Percentiles rank a stretch among this genome's conserved stretches.
Evolutionary conservation across 2,329 filamentous ascomycete genomes (phyloP).

Genomic region (Colletotrichum shisoi): DNA sequence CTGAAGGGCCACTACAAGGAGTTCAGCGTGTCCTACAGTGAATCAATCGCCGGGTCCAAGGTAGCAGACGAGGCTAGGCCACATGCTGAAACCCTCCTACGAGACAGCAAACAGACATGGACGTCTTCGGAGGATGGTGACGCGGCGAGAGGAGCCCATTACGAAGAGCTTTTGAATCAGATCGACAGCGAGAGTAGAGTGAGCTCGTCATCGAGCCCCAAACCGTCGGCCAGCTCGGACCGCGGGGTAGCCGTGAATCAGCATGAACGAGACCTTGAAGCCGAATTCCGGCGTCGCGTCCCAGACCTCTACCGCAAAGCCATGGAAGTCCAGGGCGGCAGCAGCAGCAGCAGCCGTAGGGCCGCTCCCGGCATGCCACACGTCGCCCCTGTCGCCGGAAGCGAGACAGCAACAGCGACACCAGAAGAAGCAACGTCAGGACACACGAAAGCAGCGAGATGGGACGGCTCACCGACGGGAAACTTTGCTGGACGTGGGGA

Average conservation of each 20-base stretch:
- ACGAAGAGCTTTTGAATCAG: slow-evolving; percentile 25
- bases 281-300: slow-evolving; percentile 57
- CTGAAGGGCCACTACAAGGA: slow-evolving; percentile 65
- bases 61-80: slow-evolving; percentile 54
- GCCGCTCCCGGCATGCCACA: slow-evolving; percentile 17
- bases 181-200: slow-evolving; percentile 34
- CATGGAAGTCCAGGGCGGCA: slow-evolving; percentile 47
- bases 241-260: slow-evolving; percentile 53
- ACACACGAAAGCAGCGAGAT: slow-evolving; percentile 45
- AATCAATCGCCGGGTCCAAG: slow-evolving; percentile 57
- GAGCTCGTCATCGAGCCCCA: slow-evolving; percentile 11
- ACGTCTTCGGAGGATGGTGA: slow-evolving; percentile 12
- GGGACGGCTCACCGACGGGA: slow-evolving; percentile 13
- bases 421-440: slow-evolving; percentile 41
- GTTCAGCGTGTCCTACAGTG: slow-evolving; percentile 62
- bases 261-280: slow-evolving; percentile 59
- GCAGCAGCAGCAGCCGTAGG: slow-evolving; percentile 29
- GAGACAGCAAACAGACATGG: slow-evolving; percentile 11
- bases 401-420: slow-evolving; percentile 18
- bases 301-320: slow-evolving; percentile 58
- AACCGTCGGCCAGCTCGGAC: slow-evolving; percentile 43
- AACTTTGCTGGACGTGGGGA: slow-evolving; percentile 6
- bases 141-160: slow-evolving; percentile 26
- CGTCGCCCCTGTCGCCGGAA: slow-evolving; percentile 7
- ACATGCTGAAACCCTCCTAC: slow-evolving; percentile 47